These are phyloP conservation scores for Coniochaeta sp. DNA, from an alignment of 2,329 filamentous ascomycete species.

Conservation along the genomic window DNA sequence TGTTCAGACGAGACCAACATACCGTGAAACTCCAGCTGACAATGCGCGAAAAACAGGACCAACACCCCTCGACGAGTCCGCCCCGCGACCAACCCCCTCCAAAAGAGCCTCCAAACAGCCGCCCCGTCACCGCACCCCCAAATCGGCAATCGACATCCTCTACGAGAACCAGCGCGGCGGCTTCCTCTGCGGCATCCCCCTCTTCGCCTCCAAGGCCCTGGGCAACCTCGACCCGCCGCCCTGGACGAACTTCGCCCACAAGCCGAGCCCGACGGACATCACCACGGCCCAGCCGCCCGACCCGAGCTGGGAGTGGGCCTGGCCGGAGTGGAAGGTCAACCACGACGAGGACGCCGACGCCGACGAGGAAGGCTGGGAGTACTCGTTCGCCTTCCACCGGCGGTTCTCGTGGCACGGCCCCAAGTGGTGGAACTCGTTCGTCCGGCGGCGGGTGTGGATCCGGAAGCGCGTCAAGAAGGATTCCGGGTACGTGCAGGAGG, in stretches of 20 bases:
- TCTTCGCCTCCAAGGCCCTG: constrained; percentile 84
- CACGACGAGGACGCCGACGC: constrained; percentile 77
- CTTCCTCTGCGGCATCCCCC: constrained; percentile 79
- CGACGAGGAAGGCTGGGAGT: constrained; percentile 93
- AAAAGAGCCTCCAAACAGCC: constrained; percentile 16
- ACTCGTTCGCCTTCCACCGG: constrained; percentile 78
- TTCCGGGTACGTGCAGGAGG: constrained; percentile 31
- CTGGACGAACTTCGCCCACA: constrained; percentile 71
- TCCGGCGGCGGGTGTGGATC: constrained; percentile 84
- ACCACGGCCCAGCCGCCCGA: constrained; percentile 88
- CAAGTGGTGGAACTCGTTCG: constrained; percentile 91
- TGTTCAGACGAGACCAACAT: no score
- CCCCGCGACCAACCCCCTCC: neutral
- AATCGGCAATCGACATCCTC: constrained; percentile 70
- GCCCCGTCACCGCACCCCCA: constrained; percentile 30
- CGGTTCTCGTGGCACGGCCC: constrained; percentile 80
- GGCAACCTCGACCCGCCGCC: constrained; percentile 77
- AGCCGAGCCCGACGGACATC: constrained; percentile 58
- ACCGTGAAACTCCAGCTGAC: neutral
- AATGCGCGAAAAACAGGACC: constrained; percentile 11
- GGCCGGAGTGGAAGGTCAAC: constrained; percentile 58
- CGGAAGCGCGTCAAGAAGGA: constrained; percentile 66
- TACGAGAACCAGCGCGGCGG: constrained; percentile 94
- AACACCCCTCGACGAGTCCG: constrained; percentile 7
- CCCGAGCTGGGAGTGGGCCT: constrained; percentile 88